Conservation (phyloP, 306 rosid species). For the Calophaca sinica region DNA sequence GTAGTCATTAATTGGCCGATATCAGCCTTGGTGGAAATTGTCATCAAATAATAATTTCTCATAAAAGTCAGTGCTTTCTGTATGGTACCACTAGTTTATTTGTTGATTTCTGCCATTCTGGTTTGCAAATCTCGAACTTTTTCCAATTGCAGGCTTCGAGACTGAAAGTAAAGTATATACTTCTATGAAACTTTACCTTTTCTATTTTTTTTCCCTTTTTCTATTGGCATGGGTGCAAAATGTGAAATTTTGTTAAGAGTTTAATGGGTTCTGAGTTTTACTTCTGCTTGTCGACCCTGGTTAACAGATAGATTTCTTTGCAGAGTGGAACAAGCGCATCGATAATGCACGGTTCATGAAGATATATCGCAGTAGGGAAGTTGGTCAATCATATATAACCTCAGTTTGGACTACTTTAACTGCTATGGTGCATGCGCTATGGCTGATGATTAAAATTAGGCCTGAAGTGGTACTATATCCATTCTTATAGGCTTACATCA, state of each 20-base stretch:
- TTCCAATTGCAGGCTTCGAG: conserved; percentile 22
- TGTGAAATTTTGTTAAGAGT: conserved; percentile 13
- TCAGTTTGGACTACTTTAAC: too few species aligned
- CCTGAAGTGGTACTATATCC: too few species aligned
- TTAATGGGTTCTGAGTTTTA: conserved; percentile 32
- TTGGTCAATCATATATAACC: too few species aligned
- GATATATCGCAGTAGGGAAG: too few species aligned
- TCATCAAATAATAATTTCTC: conserved; percentile 29
- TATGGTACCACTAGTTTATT: background rate
- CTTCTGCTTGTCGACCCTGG: conserved; percentile 32
- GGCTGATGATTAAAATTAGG: too few species aligned
- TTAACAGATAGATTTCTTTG: conserved; percentile 37
- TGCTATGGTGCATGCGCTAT: too few species aligned
- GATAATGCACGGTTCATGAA: too few species aligned
- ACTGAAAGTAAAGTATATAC: conserved; percentile 12
- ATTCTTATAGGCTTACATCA: too few species aligned
- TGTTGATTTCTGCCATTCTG: conserved; percentile 34
- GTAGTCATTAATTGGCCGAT: conserved; percentile 6
- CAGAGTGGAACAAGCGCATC: conserved; percentile 59
- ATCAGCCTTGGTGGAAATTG: conserved; percentile 8
- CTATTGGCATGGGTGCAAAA: conserved; percentile 18
- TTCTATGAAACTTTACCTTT: background rate
- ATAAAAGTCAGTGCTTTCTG: conserved; percentile 9
- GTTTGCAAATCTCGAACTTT: conserved; percentile 10
- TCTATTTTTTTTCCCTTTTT: conserved; percentile 31